Evolutionary conservation across 352 stramenopile species (phyloP), one percentile per base, ranked within the genome.

Genomic region (Phytopythium sindhum): DNA sequence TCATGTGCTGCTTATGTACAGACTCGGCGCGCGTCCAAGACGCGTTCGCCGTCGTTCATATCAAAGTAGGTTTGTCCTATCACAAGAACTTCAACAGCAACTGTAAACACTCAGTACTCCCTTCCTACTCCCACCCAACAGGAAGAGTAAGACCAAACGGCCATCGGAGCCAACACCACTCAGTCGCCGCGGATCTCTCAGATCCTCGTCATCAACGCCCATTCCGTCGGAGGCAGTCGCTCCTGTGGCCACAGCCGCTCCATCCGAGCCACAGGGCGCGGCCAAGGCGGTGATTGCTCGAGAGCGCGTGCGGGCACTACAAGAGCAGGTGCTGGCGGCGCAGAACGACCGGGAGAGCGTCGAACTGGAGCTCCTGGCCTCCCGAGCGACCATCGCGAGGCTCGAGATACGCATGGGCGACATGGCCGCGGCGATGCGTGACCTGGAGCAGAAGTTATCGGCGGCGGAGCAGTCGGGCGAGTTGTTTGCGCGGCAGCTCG

Each of bases 401-500:
- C 63, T 42, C 26, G 70, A 74, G 50, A 23, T n/a, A 4, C 29
- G 39, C 14, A 8, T 37, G n/a, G n/a, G 9, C 15, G 31, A 57
- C 29, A 45, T 33, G 39, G 35, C 35, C 5, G 35, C 54, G 11
- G 24, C 26, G 33, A 60, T 45, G 15, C 54, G 35, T 8, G 54
- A 60, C 26, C 44, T 87, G 21, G 72, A 78, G 58, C 68, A 80
- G 29, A 78, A 81, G 31, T 12, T 83, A 0, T 48, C 57, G 7
- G 69, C 71, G 11, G 68, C 69, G 7, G 69, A 87, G 39, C 71
- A 78, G 42, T 74, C 74, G 1, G 82, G 71, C 50, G 69, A 77
- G 8, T 61, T 78, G 14, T 68, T 84, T 51, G 67, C 69, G 7
- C 66, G 68, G 1, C 75, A 87, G 56, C 60, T 87, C 15, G 56